Conservation (phyloP, 2,329 filamentous ascomycete genomes). For the Phialophora tarda region DNA sequence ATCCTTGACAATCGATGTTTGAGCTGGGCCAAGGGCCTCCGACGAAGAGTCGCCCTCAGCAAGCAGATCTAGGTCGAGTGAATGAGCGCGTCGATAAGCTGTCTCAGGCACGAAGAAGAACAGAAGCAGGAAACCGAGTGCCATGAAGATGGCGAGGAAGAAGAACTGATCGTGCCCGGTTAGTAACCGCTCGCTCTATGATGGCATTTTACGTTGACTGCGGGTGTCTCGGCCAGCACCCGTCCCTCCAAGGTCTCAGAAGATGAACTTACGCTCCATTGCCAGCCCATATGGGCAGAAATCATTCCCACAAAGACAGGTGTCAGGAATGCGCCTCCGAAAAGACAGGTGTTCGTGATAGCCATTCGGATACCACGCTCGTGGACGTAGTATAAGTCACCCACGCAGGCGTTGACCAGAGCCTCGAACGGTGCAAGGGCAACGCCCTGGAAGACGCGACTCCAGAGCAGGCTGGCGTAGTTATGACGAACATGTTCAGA, state of each 20-base stretch:
- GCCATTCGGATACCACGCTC: conserved; percentile 82
- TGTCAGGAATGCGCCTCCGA: conserved; percentile 75
- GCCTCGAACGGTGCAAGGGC: conserved; percentile 88
- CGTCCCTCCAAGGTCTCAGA: not conserved
- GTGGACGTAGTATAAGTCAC: conserved; percentile 89
- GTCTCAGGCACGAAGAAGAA: conserved; percentile 86
- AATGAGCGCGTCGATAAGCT: conserved; percentile 70
- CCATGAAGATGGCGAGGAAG: conserved; percentile 83
- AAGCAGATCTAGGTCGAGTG: conserved; percentile 67
- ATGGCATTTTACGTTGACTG: not conserved
- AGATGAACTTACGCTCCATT: conserved; percentile 48
- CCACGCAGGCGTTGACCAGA: conserved; percentile 84
- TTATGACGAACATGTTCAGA: conserved; percentile 61
- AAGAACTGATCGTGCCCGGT: conserved; percentile 62
- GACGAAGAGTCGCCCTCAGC: conserved; percentile 29
- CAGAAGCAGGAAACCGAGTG: conserved; percentile 70
- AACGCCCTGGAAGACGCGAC: conserved; percentile 83
- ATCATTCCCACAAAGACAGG: conserved; percentile 75
- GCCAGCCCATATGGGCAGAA: conserved; percentile 35
- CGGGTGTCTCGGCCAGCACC: not conserved
- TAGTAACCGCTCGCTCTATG: not conserved
- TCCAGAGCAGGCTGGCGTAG: conserved; percentile 75
- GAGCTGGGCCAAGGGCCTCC: conserved; percentile 16
- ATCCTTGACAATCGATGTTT: conserved; percentile 3
- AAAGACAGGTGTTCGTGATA: conserved; percentile 71